A percentile compares a stretch with the other conserved stretches of the same genome.
phyloP scores from a whole-genome alignment of 768 basidiomycete genomes.

The Solioccasus polychromus region DNA sequence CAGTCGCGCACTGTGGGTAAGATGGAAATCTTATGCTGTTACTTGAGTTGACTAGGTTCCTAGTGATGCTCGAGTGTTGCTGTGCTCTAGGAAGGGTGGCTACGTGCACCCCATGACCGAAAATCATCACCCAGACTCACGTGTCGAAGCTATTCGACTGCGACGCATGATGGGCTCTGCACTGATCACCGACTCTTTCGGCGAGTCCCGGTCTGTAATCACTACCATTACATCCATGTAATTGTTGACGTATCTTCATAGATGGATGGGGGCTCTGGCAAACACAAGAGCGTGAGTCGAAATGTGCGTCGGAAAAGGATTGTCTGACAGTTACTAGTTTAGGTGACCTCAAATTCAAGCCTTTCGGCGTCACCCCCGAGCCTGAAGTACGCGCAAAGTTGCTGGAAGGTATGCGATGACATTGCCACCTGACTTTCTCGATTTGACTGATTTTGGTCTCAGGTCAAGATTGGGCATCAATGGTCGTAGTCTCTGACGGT shows the following conservation, averaged over 20 bases:
- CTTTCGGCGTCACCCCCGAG: constrained; percentile 89
- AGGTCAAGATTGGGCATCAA: constrained; percentile 85
- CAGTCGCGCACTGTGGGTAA: constrained; percentile 91
- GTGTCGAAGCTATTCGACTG: constrained; percentile 79
- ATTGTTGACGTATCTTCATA: constrained; percentile 25
- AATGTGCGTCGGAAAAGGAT: background rate
- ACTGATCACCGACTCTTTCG: constrained; percentile 90
- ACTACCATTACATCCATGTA: background rate
- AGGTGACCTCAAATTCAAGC: constrained; percentile 87
- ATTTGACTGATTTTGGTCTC: constrained; percentile 3
- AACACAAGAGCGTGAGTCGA: constrained; percentile 80
- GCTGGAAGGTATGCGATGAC: constrained; percentile 55
- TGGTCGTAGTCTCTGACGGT: constrained; percentile 91
- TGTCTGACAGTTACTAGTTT: constrained; percentile 46
- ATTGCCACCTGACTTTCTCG: background rate
- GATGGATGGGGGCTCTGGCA: constrained; percentile 93
- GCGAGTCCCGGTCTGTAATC: constrained; percentile 71
- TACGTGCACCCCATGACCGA: constrained; percentile 86
- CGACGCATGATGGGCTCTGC: constrained; percentile 89
- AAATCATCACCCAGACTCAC: constrained; percentile 92
- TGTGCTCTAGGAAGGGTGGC: constrained; percentile 74
- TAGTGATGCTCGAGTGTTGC: constrained; percentile 86
- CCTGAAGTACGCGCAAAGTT: constrained; percentile 80
- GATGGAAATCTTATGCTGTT: constrained; percentile 18
- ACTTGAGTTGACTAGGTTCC: constrained; percentile 9